phyloP scores from a whole-genome alignment of 2,329 filamentous ascomycete species.

The Trichoderma endophyticum region DNA sequence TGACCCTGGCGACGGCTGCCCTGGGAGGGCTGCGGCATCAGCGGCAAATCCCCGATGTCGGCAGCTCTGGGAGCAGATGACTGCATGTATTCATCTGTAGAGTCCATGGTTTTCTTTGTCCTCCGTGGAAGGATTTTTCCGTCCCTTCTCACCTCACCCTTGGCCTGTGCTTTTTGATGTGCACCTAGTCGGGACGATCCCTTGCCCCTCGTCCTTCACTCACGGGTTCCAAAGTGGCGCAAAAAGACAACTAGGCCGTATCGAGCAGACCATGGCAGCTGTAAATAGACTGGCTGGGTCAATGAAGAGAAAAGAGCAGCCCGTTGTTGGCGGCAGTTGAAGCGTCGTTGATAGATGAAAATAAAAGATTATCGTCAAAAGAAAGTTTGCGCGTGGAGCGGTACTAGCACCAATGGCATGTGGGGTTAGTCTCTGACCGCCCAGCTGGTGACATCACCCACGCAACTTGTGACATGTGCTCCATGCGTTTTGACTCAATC shows the following conservation, averaged over 20 bases:
- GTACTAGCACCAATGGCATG: slow-evolving; percentile 4
- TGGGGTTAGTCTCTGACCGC: slow-evolving; percentile 16
- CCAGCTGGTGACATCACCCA: slow-evolving; percentile 14
- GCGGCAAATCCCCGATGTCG: slow-evolving; percentile 2
- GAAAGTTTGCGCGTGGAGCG: slow-evolving; percentile 8
- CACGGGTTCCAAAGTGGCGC: slow-evolving; percentile 3
- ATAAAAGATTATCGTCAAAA: neutral
- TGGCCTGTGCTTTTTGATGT: neutral
- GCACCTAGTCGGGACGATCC: neutral
- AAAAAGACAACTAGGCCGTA: neutral
- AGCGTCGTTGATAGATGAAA: neutral
- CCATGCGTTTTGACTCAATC: neutral
- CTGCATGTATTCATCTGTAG: neutral
- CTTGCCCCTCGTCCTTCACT: neutral
- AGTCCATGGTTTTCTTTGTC: neutral
- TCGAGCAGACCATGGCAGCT: slow-evolving; percentile 7
- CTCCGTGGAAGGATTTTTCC: neutral
- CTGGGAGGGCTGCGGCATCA: neutral
- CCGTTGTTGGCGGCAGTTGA: neutral
- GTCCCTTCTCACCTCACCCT: neutral
- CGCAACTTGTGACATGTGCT: neutral
- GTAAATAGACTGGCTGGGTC: neutral
- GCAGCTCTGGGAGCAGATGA: neutral
- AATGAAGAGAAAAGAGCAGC: neutral
- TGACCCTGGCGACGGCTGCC: slow-evolving; percentile 20